Conservation (phyloP, 805 yeast species). For the Huiozyma naganishii region DNA sequence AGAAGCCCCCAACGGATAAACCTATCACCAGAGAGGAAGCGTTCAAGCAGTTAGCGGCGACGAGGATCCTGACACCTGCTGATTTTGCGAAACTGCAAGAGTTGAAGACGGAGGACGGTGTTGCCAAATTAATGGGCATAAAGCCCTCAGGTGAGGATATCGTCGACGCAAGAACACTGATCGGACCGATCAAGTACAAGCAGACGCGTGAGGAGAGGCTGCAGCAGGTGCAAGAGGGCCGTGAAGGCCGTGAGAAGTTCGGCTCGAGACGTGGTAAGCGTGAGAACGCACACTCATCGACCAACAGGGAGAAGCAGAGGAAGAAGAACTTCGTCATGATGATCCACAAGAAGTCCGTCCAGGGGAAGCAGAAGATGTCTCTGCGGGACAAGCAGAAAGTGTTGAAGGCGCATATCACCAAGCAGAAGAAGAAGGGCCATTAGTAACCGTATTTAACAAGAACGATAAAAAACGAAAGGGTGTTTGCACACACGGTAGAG, state of each 20-base stretch:
- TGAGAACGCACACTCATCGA: constrained; percentile 72
- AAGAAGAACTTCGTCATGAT: constrained; percentile 99
- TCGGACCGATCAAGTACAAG: constrained; percentile 68
- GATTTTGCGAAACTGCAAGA: constrained; percentile 95
- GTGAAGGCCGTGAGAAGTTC: constrained; percentile 83
- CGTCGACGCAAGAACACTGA: constrained; percentile 68
- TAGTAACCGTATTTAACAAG: background rate
- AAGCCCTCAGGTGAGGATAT: constrained; percentile 56
- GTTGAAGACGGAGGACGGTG: constrained; percentile 73
- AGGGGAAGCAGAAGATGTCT: constrained; percentile 85
- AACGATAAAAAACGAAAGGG: too few relatives aligned
- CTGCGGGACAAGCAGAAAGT: constrained; percentile 84
- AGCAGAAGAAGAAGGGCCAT: constrained; percentile 78
- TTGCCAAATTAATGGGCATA: constrained; percentile 64
- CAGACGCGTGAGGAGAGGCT: constrained; percentile 84
- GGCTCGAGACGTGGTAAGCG: constrained; percentile 81
- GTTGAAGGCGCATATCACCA: constrained; percentile 72
- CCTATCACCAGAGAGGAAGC: constrained; percentile 30
- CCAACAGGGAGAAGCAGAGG: constrained; percentile 91
- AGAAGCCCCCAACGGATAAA: constrained; percentile 16
- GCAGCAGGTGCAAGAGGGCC: constrained; percentile 79
- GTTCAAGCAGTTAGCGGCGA: constrained; percentile 51
- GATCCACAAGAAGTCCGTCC: constrained; percentile 90
- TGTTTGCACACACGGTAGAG: too few relatives aligned
- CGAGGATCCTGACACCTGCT: constrained; percentile 86